Evolutionary conservation across 78 protist species (phyloP).

Genomic region (Capsaspora owczarzaki): DNA sequence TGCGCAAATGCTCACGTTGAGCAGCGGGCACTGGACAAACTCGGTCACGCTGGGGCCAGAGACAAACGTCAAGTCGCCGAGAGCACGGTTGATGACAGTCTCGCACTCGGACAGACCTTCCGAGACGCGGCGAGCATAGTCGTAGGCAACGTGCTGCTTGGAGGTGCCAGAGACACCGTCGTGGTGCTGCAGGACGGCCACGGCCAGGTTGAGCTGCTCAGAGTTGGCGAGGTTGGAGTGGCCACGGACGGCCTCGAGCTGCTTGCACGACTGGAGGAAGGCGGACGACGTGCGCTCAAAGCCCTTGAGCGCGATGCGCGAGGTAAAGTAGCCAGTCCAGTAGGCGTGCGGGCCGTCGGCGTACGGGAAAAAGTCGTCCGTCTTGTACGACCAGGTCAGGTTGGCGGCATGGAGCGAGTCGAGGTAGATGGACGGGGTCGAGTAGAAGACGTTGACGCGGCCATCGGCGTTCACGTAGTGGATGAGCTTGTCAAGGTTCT

Average conservation of each 20-base stretch:
- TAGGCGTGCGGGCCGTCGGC: slow-evolving; percentile 57
- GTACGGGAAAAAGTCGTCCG: slow-evolving; percentile 83
- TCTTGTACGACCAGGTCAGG: slow-evolving; percentile 35
- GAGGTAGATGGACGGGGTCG: slow-evolving; percentile 50
- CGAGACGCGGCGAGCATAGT: slow-evolving; percentile 61
- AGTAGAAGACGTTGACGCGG: slow-evolving; percentile 47
- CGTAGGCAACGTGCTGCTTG: slow-evolving; percentile 64
- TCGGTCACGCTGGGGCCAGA: slow-evolving; percentile 7
- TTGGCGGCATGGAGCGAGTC: slow-evolving; percentile 32
- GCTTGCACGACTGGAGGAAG: slow-evolving; percentile 39
- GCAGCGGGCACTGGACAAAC: neutral
- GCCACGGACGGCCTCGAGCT: slow-evolving; percentile 11
- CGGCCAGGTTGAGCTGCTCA: neutral
- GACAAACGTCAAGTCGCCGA: neutral
- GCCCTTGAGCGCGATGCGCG: slow-evolving; percentile 67
- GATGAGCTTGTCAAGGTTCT: slow-evolving; percentile 68
- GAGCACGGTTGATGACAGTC: neutral
- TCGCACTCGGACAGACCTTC: slow-evolving; percentile 30
- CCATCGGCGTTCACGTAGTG: slow-evolving; percentile 40
- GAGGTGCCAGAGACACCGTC: slow-evolving; percentile 83
- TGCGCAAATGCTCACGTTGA: slow-evolving; percentile 28
- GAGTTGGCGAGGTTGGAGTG: neutral
- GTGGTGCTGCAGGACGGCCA: slow-evolving; percentile 74
- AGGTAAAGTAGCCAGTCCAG: slow-evolving; percentile 88
- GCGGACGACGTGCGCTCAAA: slow-evolving; percentile 34